Base-by-base conservation (phyloP, 768 basidiomycete genomes). In the Hemileccinum impolitum region DNA sequence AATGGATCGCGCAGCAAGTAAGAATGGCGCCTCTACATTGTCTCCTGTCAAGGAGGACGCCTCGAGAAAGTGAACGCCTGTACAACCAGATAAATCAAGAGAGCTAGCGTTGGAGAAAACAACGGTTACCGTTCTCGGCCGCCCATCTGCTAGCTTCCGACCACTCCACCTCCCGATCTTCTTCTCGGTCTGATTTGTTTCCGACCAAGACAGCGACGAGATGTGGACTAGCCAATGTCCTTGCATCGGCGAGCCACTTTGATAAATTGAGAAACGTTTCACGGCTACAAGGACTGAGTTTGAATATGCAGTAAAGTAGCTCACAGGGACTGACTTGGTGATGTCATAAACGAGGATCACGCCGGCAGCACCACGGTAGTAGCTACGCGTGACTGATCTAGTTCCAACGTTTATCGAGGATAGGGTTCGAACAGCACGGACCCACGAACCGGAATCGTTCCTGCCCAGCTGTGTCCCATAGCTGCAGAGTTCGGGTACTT, bases 391-490 rank as follows among this genome's bases (percentile, higher is more conserved):
- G 31, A 94, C 91, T 19, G 90, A 92, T 58, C 90, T 90, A 57
- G 47, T 47, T 56, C 45, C 28, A 47, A 44, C 28, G 44, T 26
- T 55, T 44, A 45, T 43, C 50, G 54, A 50, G 50, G 48, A 51
- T 48, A 47, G 15, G 37, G 39, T 39, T 21, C 19, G 23, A 39
- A 43, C n/a, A 45, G 32, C 44, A 37, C 45, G 34, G 35, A 32
- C 30, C 56, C 65, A 61, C 60, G 43, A 52, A 92, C 85, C 93
- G 79, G 67, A 95, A 94, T 54, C 94, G 78, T 69, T 96, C 94
- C 71, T 97, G 95, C 15, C 95, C 95, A 28, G 94, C 95, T 18
- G 93, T 94, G 67, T 96, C 94, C 94, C 95, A 97, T 39, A 95
- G 72, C 92, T 95, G 55, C 36, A 39, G n/a, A 30, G 39, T 49